Base-by-base conservation (phyloP, 2,329 filamentous ascomycete genomes). In the Penicillium sp. region DNA sequence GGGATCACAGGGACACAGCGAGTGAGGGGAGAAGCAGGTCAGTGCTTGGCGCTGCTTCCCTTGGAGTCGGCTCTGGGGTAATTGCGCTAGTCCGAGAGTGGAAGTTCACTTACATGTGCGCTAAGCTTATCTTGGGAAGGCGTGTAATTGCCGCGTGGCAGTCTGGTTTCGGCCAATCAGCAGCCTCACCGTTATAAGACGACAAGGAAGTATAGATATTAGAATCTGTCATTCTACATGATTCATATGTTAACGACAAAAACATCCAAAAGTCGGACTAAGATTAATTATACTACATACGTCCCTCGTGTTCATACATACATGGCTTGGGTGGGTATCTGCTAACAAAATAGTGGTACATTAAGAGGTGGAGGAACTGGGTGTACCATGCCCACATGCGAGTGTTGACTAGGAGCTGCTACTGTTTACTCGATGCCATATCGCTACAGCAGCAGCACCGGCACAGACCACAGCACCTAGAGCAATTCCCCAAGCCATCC, bases 401-500 rank as follows among this genome's bases (percentile, higher is more conserved):
- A 28, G 26, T 28, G 23, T 43, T n/a, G n/a, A n/a, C 46, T 38
- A 56, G 6, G 53, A 52, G 48, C 67, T 67, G 55, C 71, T 69
- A 6, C 71, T 71, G 53, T 70, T 71, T 5, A 73, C 74, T 59
- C 77, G 75, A 66, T 79, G 81, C 83, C 83, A 87, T 42, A 86
- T 82, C 66, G 83, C 81, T 8, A 81, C 77, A 8, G 81, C 79
- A 9, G 82, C 83, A 5, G 80, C 82, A 12, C 78, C 80, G 12
- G 81, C 83, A 63, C 81, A 83, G 42, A 83, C 77, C 7, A 82
- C 79, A 6, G 90, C 92, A 0, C 89, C 90, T 3, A 95, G 76
- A 2, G 90, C 91, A 66, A 97, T 84, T 66, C 96, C 96, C 66
- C 96, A 78, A 60, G 89, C 87, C 60, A 91, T 91, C 64, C 90